phyloP scores from a whole-genome alignment of 306 rosid genomes.

The Albizia julibrissin region DNA sequence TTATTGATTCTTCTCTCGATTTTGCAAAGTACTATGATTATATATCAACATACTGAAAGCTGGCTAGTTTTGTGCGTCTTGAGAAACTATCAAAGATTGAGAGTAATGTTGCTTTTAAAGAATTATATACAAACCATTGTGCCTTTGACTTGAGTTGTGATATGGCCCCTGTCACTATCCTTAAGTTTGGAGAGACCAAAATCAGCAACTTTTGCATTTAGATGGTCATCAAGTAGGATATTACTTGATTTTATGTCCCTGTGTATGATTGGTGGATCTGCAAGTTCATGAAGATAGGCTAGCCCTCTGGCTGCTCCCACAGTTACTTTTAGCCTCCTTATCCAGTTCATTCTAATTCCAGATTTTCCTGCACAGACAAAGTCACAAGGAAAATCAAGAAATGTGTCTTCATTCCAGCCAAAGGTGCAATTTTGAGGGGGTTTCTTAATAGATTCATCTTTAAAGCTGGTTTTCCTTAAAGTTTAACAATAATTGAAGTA shows the following conservation, averaged over 20 bases:
- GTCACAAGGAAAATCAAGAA: not conserved
- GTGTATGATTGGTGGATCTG: slow-evolving; percentile 79
- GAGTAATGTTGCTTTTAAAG: not conserved
- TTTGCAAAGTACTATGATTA: not conserved
- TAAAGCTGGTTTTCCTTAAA: not conserved
- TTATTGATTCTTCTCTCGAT: not conserved
- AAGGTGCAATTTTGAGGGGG: not conserved
- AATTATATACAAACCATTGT: slow-evolving; percentile 62
- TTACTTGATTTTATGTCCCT: slow-evolving; percentile 85
- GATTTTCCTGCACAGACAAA: slow-evolving; percentile 52
- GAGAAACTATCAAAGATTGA: not conserved
- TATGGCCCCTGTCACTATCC: slow-evolving; percentile 53
- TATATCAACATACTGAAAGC: not conserved
- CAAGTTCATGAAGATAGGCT: slow-evolving; percentile 75
- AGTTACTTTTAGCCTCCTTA: slow-evolving; percentile 46
- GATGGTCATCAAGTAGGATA: slow-evolving; percentile 64
- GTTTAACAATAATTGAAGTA: not conserved
- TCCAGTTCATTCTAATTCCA: slow-evolving; percentile 71
- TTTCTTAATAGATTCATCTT: not conserved
- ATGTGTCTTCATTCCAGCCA: not conserved
- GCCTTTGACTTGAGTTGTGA: slow-evolving; percentile 82
- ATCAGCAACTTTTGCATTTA: slow-evolving; percentile 77
- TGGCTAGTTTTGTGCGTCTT: not conserved
- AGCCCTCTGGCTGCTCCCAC: slow-evolving; percentile 80
- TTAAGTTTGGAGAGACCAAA: slow-evolving; percentile 82